Percentiles rank a stretch among this genome's conserved stretches.
phyloP scores from a whole-genome alignment of 2,329 filamentous ascomycete genomes.

The Scedosporium aurantiacum region DNA sequence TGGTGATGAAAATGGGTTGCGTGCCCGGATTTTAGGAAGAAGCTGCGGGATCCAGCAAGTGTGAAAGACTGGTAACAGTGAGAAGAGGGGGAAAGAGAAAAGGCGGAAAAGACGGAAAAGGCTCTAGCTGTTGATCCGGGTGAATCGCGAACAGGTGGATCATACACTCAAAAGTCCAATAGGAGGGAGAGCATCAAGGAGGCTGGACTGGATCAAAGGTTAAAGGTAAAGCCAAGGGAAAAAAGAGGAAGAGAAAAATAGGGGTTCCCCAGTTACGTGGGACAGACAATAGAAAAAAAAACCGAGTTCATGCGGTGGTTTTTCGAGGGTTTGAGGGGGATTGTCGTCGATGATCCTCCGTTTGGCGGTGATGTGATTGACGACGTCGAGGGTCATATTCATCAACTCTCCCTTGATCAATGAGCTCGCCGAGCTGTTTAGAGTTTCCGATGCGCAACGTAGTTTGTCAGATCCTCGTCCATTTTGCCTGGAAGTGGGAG shows the following conservation, averaged over 20 bases:
- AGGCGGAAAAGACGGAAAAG: no score
- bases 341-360: neutral
- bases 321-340: neutral
- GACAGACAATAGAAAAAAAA: neutral
- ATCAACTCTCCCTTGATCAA: neutral
- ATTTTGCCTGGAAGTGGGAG: neutral
- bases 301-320: neutral
- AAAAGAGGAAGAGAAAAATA: neutral
- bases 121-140: neutral
- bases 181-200: neutral
- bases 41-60: neutral
- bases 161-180: neutral
- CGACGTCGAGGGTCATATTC: no score
- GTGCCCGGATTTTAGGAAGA: neutral
- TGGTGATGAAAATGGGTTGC: neutral
- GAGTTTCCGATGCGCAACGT: slow-evolving; percentile 3
- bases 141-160: neutral
- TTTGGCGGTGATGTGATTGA: neutral
- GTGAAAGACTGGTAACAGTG: neutral
- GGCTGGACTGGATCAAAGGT: neutral
- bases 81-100: neutral
- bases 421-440: neutral
- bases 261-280: neutral
- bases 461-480: neutral
- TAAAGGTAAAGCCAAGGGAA: neutral